Percentiles rank a stretch among this genome's conserved stretches.
These are phyloP conservation scores for Pythium rhizo-oryzae DNA, from an alignment of 352 stramenopile species.

Conservation along the genomic window DNA sequence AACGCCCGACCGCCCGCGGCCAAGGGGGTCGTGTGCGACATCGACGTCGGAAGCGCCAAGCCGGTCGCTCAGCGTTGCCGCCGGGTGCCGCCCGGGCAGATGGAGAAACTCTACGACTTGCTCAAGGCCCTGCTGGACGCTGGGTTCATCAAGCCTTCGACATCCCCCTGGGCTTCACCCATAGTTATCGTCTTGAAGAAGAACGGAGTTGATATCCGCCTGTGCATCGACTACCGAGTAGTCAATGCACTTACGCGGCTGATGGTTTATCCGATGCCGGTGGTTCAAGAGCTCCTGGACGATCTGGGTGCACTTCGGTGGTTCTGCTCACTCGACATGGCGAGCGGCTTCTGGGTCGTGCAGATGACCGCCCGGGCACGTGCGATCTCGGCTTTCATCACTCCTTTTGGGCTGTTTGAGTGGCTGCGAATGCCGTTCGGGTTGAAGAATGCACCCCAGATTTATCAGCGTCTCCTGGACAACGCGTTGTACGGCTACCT, in stretches of 20 bases:
- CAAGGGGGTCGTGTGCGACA: slow-evolving; percentile 33
- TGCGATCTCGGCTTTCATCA: slow-evolving; percentile 25
- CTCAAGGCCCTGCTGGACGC: slow-evolving; percentile 29
- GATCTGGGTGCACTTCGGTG: slow-evolving; percentile 18
- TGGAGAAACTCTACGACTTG: slow-evolving; percentile 31
- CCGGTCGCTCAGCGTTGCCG: slow-evolving; percentile 27
- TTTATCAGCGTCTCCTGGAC: slow-evolving; percentile 27
- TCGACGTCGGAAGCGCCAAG: slow-evolving; percentile 29
- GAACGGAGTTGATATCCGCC: slow-evolving; percentile 35
- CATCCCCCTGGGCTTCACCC: slow-evolving; percentile 35
- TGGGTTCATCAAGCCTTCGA: slow-evolving; percentile 25
- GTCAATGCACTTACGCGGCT: slow-evolving; percentile 26
- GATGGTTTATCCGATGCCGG: slow-evolving; percentile 35
- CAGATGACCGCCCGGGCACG: slow-evolving; percentile 23
- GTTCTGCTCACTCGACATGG: slow-evolving; percentile 32
- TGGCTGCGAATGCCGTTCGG: no score
- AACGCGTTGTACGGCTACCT: slow-evolving; percentile 10
- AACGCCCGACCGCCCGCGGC: slow-evolving; percentile 28
- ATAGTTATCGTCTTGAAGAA: slow-evolving; percentile 48
- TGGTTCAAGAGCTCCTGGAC: slow-evolving; percentile 28
- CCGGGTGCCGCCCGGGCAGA: slow-evolving; percentile 22
- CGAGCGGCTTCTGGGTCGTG: slow-evolving; percentile 28
- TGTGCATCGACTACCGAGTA: slow-evolving; percentile 36
- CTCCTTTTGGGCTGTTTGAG: no score
- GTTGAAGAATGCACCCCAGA: slow-evolving; percentile 7